Base-by-base conservation (phyloP, 106 monocot species). In the Apostasia shenzhenica region DNA sequence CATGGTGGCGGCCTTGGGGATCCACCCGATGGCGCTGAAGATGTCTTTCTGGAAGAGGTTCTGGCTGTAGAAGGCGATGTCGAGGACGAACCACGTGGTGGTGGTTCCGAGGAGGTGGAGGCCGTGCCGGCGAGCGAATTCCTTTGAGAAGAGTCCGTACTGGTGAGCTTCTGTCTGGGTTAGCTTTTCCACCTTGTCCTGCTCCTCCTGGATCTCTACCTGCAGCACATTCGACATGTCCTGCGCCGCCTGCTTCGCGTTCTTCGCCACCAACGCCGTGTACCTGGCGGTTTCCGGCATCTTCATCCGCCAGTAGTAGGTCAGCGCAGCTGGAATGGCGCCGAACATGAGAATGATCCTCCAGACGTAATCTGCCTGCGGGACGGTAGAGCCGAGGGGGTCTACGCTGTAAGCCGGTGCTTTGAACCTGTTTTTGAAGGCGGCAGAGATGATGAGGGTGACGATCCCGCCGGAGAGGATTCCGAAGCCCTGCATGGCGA, bases 151-250 rank as follows among this genome's bases (percentile, higher is more conserved):
- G 44, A 85, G 76, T 0, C 83, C 85, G 43, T 76, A 89, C 3
- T 12, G 37, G 67, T 77, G 58, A 8, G 6, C 40, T 40, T 54
- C 54, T 4, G 5, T 43, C 1, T 14, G 53, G 26, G 65, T 48
- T 0, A 72, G 5, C 10, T 11, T 6, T 67, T 81, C 81, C 3
- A 70, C 74, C 71, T 56, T 72, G 41, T 58, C 59, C 55, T 54
- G 47, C 46, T 82, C 79, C 71, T 40, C 70, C 26, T 55, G 48
- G 44, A 90, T 73, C 48, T 86, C 74, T 0, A 78, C 59, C 3
- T 88, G 72, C 0, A 88, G 72, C 41, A 88, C 88, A 73, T 64
- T 81, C 39, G 84, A 81, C 88, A 88, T 88, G 73, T 88, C 88
- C 10, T 70, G 67, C 38, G 88, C 76, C 38, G 88, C 88, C 54